Base-by-base conservation (phyloP, 1,284 basidiomycete genomes). In the Microbotryum scabiosae region DNA sequence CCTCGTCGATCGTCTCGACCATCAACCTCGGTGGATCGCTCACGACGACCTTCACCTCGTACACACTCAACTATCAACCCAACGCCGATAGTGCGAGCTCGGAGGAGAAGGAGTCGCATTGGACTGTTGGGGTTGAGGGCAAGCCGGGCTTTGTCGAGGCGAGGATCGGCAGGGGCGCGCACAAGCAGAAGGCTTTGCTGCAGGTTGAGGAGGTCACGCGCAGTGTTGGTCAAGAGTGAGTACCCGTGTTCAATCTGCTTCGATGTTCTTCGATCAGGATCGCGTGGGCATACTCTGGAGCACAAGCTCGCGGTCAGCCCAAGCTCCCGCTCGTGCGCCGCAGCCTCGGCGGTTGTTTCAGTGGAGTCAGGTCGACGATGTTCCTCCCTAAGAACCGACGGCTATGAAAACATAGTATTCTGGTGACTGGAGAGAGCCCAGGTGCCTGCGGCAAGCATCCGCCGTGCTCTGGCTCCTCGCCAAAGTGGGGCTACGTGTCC, bases 21-120 rank as follows among this genome's bases (percentile, higher is more conserved):
- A 79, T 91, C 66, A 91, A 94, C 72, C 85, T 94, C 47, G 89
- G 87, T 47, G 91, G 91, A 62, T 81, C 90, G 32, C 81, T 89
- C 28, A 85, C 89, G 57, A 85, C 86, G 76, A 83, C 90, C 78
- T 87, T 84, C 53, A 93, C 91, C 53, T 88, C 88, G 59, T 94
- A 87, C 76, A 85, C 88, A 21, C 82, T 88, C 73, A 88, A 84
- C 75, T 82, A 87, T 52, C 79, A 51, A 20, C 53, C 59, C 54
- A 23, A 14, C n/a, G 44, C 54, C 23, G 41, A 54, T n/a, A 23
- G 32, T 16, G 8, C 86, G 30, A 80, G 82, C 65, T 77, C 83
- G 64, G 80, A 78, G 51, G 80, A 84, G 10, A 80, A 79, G 46
- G 77, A 81, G 45, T 91, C 90, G 73, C 82, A 84, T 51, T 76